These are phyloP conservation scores for Lecanicillium sp. DNA, from an alignment of 2,329 filamentous ascomycete species.

Conservation along the genomic window DNA sequence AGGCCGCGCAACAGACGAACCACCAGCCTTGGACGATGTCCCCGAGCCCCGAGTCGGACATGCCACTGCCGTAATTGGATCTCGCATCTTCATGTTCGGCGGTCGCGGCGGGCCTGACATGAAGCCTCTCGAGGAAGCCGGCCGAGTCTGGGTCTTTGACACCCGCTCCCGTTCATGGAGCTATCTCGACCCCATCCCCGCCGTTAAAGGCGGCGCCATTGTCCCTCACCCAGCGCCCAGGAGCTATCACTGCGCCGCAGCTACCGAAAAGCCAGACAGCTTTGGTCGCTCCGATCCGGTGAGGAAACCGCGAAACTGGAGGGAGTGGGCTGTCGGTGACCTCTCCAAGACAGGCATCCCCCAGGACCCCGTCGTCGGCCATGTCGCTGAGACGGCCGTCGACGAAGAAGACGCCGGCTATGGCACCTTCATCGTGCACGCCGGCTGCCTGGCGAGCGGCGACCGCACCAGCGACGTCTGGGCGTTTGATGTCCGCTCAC, in stretches of 20 bases:
- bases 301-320: constrained; percentile 38
- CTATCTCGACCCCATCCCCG: constrained; percentile 48
- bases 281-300: constrained; percentile 28
- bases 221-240: constrained; percentile 50
- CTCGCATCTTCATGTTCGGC: constrained; percentile 73
- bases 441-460: constrained; percentile 60
- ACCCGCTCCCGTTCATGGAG: constrained; percentile 58
- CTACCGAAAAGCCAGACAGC: constrained; percentile 48
- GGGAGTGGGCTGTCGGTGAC: constrained; percentile 49
- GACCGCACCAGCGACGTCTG: constrained; percentile 62
- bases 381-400: constrained; percentile 47
- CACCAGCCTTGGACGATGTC: constrained; percentile 32
- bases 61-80: constrained; percentile 59
- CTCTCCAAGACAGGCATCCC: constrained; percentile 46
- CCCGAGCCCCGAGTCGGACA: constrained; percentile 67
- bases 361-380: constrained; percentile 49
- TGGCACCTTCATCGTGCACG: constrained; percentile 68
- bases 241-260: constrained; percentile 60
- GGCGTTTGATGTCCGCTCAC: constrained; percentile 61
- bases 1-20: constrained; percentile 19
- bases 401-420: constrained; percentile 56
- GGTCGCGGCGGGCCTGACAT: constrained; percentile 65
- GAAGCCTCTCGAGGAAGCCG: constrained; percentile 64
- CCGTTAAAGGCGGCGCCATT: constrained; percentile 31
- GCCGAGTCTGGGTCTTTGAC: constrained; percentile 70